phyloP scores from a whole-genome alignment of 2,329 filamentous ascomycete species.

The Uncinocarpus reesii region DNA sequence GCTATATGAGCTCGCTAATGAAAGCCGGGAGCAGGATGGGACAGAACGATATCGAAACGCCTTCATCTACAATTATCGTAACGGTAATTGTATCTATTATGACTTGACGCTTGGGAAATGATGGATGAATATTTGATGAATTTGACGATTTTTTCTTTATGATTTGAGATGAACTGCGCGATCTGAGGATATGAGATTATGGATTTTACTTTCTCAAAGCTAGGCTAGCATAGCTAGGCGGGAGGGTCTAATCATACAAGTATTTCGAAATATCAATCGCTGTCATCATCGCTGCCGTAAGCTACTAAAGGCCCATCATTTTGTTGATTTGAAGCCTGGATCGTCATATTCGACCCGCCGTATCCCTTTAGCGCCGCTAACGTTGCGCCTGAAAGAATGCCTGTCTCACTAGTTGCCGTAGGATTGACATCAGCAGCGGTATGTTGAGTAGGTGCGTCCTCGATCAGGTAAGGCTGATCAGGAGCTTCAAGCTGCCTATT shows the following conservation, averaged over 20 bases:
- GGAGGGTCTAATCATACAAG: slow-evolving; percentile 5
- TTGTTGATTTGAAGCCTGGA: slow-evolving; percentile 35
- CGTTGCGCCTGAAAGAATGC: slow-evolving; percentile 74
- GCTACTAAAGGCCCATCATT: slow-evolving; percentile 64
- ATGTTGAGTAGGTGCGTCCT: slow-evolving; percentile 29
- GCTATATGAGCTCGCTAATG: slow-evolving; percentile 52
- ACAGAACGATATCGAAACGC: slow-evolving; percentile 54
- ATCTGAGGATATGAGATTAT: background rate
- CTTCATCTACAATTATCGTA: slow-evolving; percentile 87
- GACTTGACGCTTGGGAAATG: slow-evolving; percentile 47
- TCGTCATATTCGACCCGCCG: slow-evolving; percentile 33
- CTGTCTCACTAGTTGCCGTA: slow-evolving; percentile 33
- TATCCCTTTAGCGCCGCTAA: slow-evolving; percentile 63
- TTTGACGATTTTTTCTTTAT: slow-evolving; percentile 8
- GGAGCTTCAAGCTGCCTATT: slow-evolving; percentile 47
- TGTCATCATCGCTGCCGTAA: slow-evolving; percentile 85
- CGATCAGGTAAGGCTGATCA: slow-evolving; percentile 38
- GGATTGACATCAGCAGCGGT: slow-evolving; percentile 5
- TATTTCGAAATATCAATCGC: slow-evolving; percentile 36
- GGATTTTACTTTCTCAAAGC: background rate
- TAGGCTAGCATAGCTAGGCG: slow-evolving; percentile 2
- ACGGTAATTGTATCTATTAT: slow-evolving; percentile 74
- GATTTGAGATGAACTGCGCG: background rate
- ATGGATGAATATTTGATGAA: slow-evolving; percentile 17
- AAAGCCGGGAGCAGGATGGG: slow-evolving; percentile 36